These are phyloP conservation scores for Vigna trinervia DNA, from an alignment of 306 rosid species.

Conservation along the genomic window DNA sequence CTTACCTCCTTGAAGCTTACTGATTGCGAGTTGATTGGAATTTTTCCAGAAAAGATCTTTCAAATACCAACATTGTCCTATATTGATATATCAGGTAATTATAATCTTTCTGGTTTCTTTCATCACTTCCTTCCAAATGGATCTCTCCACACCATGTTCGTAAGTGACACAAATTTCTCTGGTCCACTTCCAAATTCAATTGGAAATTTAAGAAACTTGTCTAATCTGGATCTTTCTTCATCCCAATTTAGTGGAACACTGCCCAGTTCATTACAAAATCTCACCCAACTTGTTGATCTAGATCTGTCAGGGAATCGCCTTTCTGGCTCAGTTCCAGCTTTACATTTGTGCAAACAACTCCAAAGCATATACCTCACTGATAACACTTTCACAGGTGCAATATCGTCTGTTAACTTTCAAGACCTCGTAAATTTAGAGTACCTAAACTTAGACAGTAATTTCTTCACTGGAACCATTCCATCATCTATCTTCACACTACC, in stretches of 20 bases:
- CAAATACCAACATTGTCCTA: neutral
- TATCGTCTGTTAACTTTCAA: constrained; percentile 18
- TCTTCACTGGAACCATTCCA: constrained; percentile 42
- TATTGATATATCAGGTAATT: constrained; percentile 36
- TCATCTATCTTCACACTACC: constrained; percentile 34
- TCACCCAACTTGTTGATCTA: constrained; percentile 16
- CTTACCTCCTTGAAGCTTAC: constrained; percentile 24
- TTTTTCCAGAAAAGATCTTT: constrained; percentile 33
- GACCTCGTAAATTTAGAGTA: neutral
- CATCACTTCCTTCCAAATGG: neutral
- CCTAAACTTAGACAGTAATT: neutral
- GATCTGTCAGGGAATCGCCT: constrained; percentile 33
- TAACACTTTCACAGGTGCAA: constrained; percentile 17
- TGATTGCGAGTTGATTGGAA: neutral
- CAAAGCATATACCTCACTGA: neutral
- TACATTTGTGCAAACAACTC: constrained; percentile 29
- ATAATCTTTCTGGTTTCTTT: constrained; percentile 33
- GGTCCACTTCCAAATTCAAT: constrained; percentile 40
- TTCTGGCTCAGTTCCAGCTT: constrained; percentile 39
- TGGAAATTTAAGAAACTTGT: constrained; percentile 22
- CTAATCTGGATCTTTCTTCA: neutral
- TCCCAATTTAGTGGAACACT: constrained; percentile 38
- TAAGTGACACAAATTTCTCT: constrained; percentile 16
- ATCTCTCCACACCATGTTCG: neutral
- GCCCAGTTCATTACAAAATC: constrained; percentile 37